Conservation (phyloP, 768 basidiomycete species). For the Mycena galericulata region DNA sequence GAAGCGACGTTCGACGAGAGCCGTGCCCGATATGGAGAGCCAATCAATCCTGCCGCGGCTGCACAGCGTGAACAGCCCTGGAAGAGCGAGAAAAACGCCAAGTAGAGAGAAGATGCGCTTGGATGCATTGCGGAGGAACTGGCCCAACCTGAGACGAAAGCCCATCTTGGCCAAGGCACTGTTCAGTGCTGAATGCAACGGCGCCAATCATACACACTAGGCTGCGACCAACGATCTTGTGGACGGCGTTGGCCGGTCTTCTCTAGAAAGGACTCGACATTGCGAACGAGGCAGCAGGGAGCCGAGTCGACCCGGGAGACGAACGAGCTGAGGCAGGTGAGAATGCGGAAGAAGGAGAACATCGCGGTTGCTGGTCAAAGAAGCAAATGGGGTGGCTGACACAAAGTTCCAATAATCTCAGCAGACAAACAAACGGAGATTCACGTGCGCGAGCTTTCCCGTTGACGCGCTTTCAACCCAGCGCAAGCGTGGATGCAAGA, state of each 20-base stretch:
- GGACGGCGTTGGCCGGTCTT: not conserved
- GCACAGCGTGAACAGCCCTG: too few species aligned
- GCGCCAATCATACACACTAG: too few species aligned
- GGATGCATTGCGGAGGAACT: too few species aligned
- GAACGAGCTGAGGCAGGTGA: not conserved
- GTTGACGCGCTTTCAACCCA: not conserved
- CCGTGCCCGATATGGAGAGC: too few species aligned
- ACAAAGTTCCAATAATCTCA: not conserved
- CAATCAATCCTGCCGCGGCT: too few species aligned
- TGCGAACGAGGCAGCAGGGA: not conserved
- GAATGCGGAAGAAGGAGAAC: not conserved
- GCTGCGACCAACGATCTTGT: not conserved
- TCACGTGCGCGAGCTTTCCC: not conserved
- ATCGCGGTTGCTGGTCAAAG: not conserved
- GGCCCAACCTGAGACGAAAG: too few species aligned
- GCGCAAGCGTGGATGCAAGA: too few species aligned
- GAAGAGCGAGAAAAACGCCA: too few species aligned
- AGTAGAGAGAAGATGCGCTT: too few species aligned
- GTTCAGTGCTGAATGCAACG: too few species aligned
- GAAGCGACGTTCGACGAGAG: too few species aligned
- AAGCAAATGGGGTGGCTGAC: not conserved
- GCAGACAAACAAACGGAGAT: not conserved
- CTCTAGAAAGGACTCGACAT: not conserved
- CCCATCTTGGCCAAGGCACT: too few species aligned
- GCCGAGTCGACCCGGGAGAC: not conserved